Base-by-base conservation (phyloP, 495 filamentous ascomycete genomes). In the Sordaria brevicollis region DNA sequence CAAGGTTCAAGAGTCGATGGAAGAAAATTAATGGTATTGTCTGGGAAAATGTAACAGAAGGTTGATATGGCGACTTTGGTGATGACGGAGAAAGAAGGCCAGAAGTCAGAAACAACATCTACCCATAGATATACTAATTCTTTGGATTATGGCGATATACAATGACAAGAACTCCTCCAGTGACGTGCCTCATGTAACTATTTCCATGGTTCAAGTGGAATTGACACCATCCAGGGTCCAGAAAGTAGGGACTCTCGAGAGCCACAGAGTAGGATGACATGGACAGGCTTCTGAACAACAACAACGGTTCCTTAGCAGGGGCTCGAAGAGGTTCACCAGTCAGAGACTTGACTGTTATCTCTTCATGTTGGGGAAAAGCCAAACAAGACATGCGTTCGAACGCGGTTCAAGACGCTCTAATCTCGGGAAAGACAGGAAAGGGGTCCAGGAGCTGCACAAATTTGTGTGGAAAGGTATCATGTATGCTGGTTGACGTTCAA, bases 271-370 rank as follows among this genome's bases (percentile, higher is more conserved):
- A 71, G 67, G 71, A 65, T 67, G 39, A 13, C 49, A 21, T 54
- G 31, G 31, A 37, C 31, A 19, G 43, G 39, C 19, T 25, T 68
- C 39, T 13, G 49, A 31, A 73, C 70, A 43, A 70, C 70, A 43
- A 70, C 49, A 62, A 8, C 17, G 2, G 11, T 25, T 62, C 11
- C 49, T 31, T 62, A 17, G 43, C 43, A 54, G 19, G 6, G 43
- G 25, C 41, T 69, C 11, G 66, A 65, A 34, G 65, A 43, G 67
- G 41, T 70, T 74, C 74, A 68, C 77, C 78, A 80, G 77, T 79
- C 73, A 78, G 72, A 75, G 69, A 75, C 71, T 73, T 73, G 71
- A 74, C 65, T 72, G 74, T 78, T 79, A 80, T 80, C 77, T 79
- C 74, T 73, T 65, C 33, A 62, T 62, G 49, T 17, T 33, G 65